These are phyloP conservation scores for Solanum hybrid DNA, from an alignment of 305 asterid species.

Conservation along the genomic window DNA sequence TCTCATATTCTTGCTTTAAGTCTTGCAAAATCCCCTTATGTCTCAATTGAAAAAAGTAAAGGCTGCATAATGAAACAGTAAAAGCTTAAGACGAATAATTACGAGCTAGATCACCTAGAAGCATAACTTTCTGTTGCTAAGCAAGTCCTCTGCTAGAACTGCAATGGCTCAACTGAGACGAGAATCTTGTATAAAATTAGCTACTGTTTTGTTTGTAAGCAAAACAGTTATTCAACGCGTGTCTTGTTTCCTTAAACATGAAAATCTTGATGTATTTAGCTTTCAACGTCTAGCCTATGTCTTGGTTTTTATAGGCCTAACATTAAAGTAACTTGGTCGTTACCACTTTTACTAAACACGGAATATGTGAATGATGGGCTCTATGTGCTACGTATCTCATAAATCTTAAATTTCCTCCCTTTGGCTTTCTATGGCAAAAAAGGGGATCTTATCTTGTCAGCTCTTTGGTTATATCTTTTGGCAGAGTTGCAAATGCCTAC, in stretches of 20 bases:
- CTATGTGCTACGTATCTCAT: not conserved
- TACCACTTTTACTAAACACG: not conserved
- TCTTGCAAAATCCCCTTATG: not conserved
- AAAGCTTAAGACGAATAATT: not conserved
- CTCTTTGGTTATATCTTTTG: not conserved
- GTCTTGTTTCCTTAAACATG: not conserved
- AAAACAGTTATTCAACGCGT: not conserved
- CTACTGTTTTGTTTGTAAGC: not conserved
- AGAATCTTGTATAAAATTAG: not conserved
- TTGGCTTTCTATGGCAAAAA: not conserved
- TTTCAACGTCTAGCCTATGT: not conserved
- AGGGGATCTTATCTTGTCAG: not conserved
- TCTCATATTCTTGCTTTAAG: not conserved
- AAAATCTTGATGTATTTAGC: not conserved
- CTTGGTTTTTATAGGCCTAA: not conserved
- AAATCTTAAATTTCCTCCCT: not conserved
- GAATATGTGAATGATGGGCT: not conserved
- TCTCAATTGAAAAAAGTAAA: not conserved
- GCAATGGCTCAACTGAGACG: not conserved
- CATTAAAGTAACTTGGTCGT: not conserved
- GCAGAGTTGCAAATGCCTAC: constrained; percentile 39
- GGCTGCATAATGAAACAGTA: not conserved
- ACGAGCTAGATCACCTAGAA: not conserved
- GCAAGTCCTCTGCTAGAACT: not conserved
- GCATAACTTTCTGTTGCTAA: no score